phyloP scores from a whole-genome alignment of 2,329 filamentous ascomycete species.

The Trichoderma sp. region DNA sequence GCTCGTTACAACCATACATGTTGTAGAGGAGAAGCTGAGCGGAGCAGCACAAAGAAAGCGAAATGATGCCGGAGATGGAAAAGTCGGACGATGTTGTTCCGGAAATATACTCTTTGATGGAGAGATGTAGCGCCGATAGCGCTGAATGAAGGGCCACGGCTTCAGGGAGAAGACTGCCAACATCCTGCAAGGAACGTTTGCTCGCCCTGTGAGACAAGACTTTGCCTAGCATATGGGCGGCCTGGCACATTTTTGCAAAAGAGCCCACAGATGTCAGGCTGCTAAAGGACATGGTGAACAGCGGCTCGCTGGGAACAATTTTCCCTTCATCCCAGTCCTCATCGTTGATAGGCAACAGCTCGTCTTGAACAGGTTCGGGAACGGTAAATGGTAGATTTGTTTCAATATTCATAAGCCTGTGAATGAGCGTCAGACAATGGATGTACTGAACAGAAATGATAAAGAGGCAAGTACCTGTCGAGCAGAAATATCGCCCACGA shows the following conservation, averaged over 20 bases:
- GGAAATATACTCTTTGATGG: neutral
- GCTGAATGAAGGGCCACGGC: slow-evolving; percentile 1
- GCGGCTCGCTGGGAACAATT: slow-evolving; percentile 10
- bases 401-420: slow-evolving; percentile 8
- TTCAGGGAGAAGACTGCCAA: slow-evolving; percentile 4
- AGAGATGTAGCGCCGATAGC: neutral
- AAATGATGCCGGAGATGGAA: neutral
- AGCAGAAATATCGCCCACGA: slow-evolving; percentile 8
- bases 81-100: neutral
- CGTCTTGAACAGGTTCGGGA: slow-evolving; percentile 3
- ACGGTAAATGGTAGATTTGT: neutral
- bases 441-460: neutral
- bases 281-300: slow-evolving; percentile 9
- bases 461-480: neutral
- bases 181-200: neutral
- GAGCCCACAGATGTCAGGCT: slow-evolving; percentile 1
- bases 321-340: slow-evolving; percentile 8
- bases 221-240: slow-evolving; percentile 6
- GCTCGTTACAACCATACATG: slow-evolving; percentile 8
- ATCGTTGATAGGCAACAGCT: slow-evolving; percentile 5
- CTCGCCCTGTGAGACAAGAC: neutral
- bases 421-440: neutral
- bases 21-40: slow-evolving; percentile 6
- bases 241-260: slow-evolving; percentile 12
- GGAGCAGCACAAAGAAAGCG: neutral